A percentile compares a stretch with the other conserved stretches of the same genome.
These are phyloP conservation scores for Botrytis fragariae DNA, from an alignment of 2,329 filamentous ascomycete genomes.

Conservation along the genomic window DNA sequence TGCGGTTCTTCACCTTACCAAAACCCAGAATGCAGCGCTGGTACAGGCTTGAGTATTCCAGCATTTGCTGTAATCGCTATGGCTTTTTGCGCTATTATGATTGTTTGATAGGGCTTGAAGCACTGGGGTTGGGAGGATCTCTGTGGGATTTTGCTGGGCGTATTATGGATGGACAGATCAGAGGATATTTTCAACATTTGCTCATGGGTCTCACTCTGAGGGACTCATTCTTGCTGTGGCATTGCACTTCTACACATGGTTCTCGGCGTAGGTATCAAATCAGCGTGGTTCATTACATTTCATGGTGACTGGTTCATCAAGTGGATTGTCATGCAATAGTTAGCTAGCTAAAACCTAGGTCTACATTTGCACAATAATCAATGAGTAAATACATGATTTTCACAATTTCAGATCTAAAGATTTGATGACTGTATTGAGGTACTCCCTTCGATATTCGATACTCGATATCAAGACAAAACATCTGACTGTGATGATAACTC, in stretches of 20 bases:
- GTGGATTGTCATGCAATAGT: not conserved
- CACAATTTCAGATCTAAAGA: not conserved
- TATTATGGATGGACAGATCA: not conserved
- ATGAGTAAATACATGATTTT: not conserved
- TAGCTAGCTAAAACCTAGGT: not conserved
- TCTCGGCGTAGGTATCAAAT: not conserved
- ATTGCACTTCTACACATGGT: not conserved
- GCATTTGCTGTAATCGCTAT: not conserved
- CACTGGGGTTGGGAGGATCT: not conserved
- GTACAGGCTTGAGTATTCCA: not conserved
- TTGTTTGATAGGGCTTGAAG: not conserved
- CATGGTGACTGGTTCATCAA: not conserved
- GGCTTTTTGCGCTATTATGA: not conserved
- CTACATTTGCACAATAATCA: not conserved
- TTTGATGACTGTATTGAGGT: not conserved
- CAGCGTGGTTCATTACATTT: not conserved
- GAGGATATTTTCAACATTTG: not conserved
- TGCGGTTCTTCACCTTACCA: conserved; percentile 11
- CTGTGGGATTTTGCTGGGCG: not conserved
- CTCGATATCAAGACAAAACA: not conserved
- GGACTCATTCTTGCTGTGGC: not conserved
- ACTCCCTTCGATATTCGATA: not conserved
- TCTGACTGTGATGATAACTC: not conserved
- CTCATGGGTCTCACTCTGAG: not conserved
- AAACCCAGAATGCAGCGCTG: not conserved